Percentiles rank a stretch among this genome's conserved stretches.
Evolutionary conservation across 805 yeast species (phyloP).

Genomic region (Yarrowia yakushimensis): DNA sequence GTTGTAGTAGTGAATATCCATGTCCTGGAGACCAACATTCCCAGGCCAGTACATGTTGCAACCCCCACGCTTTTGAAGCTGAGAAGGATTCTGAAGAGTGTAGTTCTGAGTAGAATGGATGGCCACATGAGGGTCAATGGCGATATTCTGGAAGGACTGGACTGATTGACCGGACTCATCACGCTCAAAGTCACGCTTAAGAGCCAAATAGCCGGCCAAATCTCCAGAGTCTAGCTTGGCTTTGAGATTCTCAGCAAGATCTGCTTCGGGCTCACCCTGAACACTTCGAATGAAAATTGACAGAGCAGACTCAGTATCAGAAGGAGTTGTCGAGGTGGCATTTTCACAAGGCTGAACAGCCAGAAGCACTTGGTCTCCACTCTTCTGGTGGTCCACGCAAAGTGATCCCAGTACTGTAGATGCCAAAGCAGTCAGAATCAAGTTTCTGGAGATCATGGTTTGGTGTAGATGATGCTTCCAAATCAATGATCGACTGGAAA

Average conservation of each 20-base stretch:
- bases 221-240: neutral
- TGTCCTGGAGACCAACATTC: neutral
- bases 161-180: neutral
- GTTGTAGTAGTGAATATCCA: conserved; percentile 11
- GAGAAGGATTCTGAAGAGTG: neutral
- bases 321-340: neutral
- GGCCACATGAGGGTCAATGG: neutral
- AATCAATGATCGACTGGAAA: neutral
- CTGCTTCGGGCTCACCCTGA: neutral
- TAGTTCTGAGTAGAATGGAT: neutral
- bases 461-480: neutral
- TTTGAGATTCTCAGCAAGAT: conserved; percentile 3
- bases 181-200: neutral
- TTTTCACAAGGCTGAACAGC: conserved; percentile 15
- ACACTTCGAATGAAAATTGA: conserved; percentile 5
- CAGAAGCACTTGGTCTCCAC: neutral
- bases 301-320: conserved; percentile 4
- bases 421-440: neutral
- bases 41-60: conserved; percentile 23
- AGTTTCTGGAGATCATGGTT: neutral
- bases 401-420: neutral
- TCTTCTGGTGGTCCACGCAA: conserved; percentile 4
- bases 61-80: conserved; percentile 2
- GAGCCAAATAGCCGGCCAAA: neutral
- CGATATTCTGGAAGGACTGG: neutral